Conservation (phyloP, 441 rosid genomes). For the Mallotus repandus region DNA sequence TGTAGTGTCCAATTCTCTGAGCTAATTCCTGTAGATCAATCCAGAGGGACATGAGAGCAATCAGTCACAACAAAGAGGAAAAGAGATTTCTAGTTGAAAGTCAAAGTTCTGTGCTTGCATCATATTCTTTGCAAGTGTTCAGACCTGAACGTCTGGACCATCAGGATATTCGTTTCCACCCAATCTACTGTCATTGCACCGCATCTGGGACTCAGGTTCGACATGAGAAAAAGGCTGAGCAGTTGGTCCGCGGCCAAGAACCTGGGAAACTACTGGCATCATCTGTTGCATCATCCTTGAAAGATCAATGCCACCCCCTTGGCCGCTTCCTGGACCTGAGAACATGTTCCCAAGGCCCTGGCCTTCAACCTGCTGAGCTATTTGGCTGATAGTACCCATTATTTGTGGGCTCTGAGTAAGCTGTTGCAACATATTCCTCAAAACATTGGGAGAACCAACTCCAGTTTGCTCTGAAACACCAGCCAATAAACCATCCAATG, state of each 20-base stretch:
- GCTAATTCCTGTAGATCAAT: conserved; percentile 50
- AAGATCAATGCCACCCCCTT: conserved; percentile 68
- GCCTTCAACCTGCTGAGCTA: conserved; percentile 85
- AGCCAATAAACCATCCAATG: conserved; percentile 62
- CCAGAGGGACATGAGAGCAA: conserved; percentile 26
- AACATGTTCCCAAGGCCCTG: conserved; percentile 77
- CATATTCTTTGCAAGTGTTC: neutral
- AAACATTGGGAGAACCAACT: conserved; percentile 69
- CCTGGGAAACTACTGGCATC: conserved; percentile 97
- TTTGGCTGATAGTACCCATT: conserved; percentile 79
- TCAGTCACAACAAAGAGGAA: neutral
- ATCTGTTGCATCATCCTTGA: conserved; percentile 88
- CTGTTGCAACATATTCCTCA: conserved; percentile 85
- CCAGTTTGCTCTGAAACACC: conserved; percentile 82
- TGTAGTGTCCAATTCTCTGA: conserved; percentile 50
- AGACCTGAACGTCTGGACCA: conserved; percentile 52
- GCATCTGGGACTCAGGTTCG: conserved; percentile 32
- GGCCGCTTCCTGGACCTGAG: conserved; percentile 58
- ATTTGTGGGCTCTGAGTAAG: conserved; percentile 81
- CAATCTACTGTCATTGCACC: conserved; percentile 23
- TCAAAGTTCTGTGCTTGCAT: neutral
- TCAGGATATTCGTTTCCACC: conserved; percentile 24
- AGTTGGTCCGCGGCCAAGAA: conserved; percentile 52
- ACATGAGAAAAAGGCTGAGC: conserved; percentile 25
- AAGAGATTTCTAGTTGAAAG: neutral